Conservation (phyloP, 441 rosid genomes). For the Codiaeum variegatum region DNA sequence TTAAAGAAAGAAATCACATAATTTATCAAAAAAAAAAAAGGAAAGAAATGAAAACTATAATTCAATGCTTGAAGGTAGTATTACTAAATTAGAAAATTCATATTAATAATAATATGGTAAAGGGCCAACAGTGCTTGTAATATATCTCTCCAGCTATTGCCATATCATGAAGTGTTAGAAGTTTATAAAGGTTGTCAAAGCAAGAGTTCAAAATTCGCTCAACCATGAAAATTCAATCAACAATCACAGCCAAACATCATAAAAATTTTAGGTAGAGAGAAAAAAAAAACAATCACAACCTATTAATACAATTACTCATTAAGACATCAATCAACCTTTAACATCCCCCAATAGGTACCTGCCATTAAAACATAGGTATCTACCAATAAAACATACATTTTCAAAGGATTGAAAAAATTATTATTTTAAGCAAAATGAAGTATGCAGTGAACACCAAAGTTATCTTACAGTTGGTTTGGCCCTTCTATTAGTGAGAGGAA, state of each 20-base stretch:
- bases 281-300: constrained; percentile 25
- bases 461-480: constrained; percentile 84
- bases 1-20: not conserved
- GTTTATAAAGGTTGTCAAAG: not conserved
- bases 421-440: not conserved
- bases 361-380: constrained; percentile 12
- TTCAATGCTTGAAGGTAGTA: too few relatives aligned
- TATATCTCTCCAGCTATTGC: not conserved
- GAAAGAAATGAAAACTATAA: not conserved
- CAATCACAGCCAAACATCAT: not conserved
- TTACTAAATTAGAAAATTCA: too few relatives aligned
- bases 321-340: constrained; percentile 84
- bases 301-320: constrained; percentile 83
- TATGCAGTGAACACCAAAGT: not conserved
- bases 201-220: not conserved
- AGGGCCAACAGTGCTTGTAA: too few relatives aligned
- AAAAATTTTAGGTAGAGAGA: not conserved
- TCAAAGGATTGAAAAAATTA: constrained; percentile 3
- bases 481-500: constrained; percentile 69
- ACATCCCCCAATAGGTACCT: constrained; percentile 92
- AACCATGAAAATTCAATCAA: not conserved
- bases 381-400: not conserved
- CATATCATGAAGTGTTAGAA: not conserved
- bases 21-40: too few relatives aligned
- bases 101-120: too few relatives aligned